Conservation (phyloP, 192 early-diverging fungal species). For the Haplosporangium gracile region DNA sequence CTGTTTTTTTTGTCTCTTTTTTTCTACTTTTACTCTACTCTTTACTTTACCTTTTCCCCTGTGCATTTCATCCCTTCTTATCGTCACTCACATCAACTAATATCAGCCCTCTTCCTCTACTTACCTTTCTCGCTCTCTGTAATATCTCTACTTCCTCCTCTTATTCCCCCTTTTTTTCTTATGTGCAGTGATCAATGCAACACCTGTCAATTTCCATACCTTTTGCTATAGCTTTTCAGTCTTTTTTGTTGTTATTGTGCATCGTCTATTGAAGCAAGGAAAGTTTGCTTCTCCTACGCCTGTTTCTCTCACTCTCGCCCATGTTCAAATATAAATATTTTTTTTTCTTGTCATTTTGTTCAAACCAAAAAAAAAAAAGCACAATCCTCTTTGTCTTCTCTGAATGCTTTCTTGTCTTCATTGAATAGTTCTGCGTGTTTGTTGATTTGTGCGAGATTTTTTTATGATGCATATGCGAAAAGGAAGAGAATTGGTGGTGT, state of each 20-base stretch:
- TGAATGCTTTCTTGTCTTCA: background rate
- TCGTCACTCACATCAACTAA: background rate
- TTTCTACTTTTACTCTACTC: background rate
- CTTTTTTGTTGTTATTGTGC: background rate
- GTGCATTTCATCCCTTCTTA: background rate
- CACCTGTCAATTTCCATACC: background rate
- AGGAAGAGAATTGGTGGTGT: background rate
- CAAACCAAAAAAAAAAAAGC: background rate
- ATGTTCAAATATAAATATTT: constrained; percentile 1
- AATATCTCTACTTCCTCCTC: background rate
- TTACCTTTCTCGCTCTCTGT: background rate
- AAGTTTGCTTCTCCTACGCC: background rate
- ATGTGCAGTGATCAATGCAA: background rate
- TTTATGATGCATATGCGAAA: background rate
- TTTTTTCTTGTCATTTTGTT: background rate
- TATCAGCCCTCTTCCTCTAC: background rate
- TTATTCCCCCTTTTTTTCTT: background rate
- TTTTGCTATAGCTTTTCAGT: background rate
- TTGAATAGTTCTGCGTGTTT: background rate
- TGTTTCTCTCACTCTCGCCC: background rate
- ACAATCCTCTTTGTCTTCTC: background rate
- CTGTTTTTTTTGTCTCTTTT: background rate
- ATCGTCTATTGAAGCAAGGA: background rate
- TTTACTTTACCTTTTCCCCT: background rate
- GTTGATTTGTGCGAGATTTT: background rate